Evolutionary conservation across 2,329 filamentous ascomycete genomes (phyloP).

Genomic region (Penicillium capsulatum): DNA sequence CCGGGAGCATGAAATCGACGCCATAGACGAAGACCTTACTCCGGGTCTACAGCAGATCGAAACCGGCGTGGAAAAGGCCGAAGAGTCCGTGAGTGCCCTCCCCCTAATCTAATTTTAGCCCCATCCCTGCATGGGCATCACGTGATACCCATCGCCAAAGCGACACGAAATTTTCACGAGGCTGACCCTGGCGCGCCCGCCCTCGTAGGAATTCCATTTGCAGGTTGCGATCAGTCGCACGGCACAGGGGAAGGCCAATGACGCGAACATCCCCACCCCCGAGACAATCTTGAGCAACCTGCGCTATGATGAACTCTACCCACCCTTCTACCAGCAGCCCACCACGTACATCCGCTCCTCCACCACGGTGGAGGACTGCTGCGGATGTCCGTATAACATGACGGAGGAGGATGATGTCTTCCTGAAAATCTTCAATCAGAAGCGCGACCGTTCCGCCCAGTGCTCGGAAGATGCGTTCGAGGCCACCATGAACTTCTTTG

Average conservation of each 20-base stretch:
- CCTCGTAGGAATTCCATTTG: constrained; percentile 80
- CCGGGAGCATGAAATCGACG: constrained; percentile 85
- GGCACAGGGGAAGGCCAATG: constrained; percentile 57
- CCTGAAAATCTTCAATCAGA: constrained; percentile 77
- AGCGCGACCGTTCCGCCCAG: constrained; percentile 58
- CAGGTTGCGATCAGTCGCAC: constrained; percentile 73
- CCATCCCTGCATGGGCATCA: constrained; percentile 35
- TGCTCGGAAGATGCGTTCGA: constrained; percentile 92
- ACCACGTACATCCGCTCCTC: constrained; percentile 96
- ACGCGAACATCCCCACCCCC: constrained; percentile 64
- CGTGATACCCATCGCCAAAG: constrained; percentile 35
- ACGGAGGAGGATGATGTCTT: constrained; percentile 83
- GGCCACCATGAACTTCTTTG: constrained; percentile 89
- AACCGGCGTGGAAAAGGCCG: constrained; percentile 92
- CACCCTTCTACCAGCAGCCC: constrained; percentile 73
- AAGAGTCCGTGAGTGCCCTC: constrained; percentile 80
- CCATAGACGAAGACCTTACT: constrained; percentile 79
- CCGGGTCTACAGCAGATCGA: constrained; percentile 80
- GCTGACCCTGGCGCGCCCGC: constrained; percentile 21
- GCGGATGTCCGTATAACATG: constrained; percentile 90
- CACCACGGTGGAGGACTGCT: constrained; percentile 93
- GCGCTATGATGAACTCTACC: constrained; percentile 87
- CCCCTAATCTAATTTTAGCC: constrained; percentile 31
- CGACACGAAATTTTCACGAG: constrained; percentile 33
- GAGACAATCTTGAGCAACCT: constrained; percentile 60